Base-by-base conservation (phyloP, 495 filamentous ascomycete genomes). In the Filosporella fistucella region DNA sequence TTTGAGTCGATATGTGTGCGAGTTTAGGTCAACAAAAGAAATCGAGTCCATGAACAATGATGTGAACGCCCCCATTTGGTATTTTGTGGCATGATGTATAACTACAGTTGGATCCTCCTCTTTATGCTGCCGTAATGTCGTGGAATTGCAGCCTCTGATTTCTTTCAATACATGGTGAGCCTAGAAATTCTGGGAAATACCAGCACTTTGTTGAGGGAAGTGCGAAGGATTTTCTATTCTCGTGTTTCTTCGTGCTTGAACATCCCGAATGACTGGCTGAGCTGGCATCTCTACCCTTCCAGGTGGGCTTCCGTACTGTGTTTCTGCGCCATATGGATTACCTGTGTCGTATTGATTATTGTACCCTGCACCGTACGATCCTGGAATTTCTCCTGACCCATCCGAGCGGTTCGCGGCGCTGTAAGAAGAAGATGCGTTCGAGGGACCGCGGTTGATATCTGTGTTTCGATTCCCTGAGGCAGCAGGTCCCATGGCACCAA, bases 101-200 rank as follows among this genome's bases (percentile, higher is more conserved):
- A 49, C 46, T 57, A 57, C 49, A 53, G 36, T 28, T 29, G 42
- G 18, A 20, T 44, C 22, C 39, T 23, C 28, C 30, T 21, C n/a
- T 36, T 33, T 12, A n/a, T n/a, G n/a, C n/a, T 21, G 21, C 26
- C 29, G 29, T 21, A 18, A 23, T 12, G 12, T 22, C 21, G 23
- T 18, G 14, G 28, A 12, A 11, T 28, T 4, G 32, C 35, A 36
- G 43, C 23, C 21, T 17, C 26, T 16, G 12, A 45, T 18, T 23
- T 45, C 42, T 52, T 52, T 20, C 29, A 21, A 32, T 18, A 47
- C 30, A 24, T 30, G 22, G 14, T 42, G 22, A 43, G 36, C 46
- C 55, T 75, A 98, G 57, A 98, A 98, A 58, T 98, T 98, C 63
- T 96, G 93, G n/a, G 93, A 88, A 60, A 98, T 98, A 40, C 93